Base-by-base conservation (phyloP, 2,329 filamentous ascomycete genomes). In the Raffaelea deltoideospora region DNA sequence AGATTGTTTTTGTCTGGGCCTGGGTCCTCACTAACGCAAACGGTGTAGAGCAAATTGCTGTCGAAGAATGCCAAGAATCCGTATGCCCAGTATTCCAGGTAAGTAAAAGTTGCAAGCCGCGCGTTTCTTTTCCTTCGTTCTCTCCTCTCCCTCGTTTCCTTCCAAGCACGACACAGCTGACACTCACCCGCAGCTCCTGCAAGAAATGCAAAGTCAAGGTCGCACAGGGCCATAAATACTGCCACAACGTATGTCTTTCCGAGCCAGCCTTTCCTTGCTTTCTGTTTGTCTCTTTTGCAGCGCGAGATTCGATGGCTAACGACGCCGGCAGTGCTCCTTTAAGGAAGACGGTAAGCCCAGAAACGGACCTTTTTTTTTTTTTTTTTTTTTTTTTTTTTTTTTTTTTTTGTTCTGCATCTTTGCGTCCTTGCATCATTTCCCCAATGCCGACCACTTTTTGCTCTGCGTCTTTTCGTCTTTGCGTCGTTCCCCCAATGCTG, bases 51-150 rank as follows among this genome's bases (percentile, higher is more conserved):
- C 54, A 79, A 79, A 52, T 60, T 78, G 5, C 56, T 77, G 23
- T 77, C 72, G 39, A 70, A 75, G 45, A 64, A 66, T 33, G 75
- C 75, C 23, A 74, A 76, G 54, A 78, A 79, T 43, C 74, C 74
- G 0, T 79, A 76, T 45, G 72, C 72, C 3, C 64, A 71, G 37
- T 77, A 78, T 50, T 64, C 72, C 10, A 73, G 50, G 50, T 49
- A 18, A 40, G 46, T 34, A 10, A 3, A 14, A 32, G 3, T n/a
- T n/a, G n/a, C n/a, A n/a, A n/a, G n/a, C n/a, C n/a, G n/a, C n/a
- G n/a, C n/a, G n/a, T n/a, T n/a, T 3, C 31, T 35, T 20, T 30
- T 5, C 15, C 22, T 21, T 20, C 6, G 15, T 15, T 18, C 7
- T 24, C 11, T 21, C 10, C 14, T 21, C 5, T 10, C 5, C 13